A percentile compares a stretch with the other conserved stretches of the same genome.
Conservation (phyloP, 1,284 basidiomycete species). For the Ustilago curta region DNA sequence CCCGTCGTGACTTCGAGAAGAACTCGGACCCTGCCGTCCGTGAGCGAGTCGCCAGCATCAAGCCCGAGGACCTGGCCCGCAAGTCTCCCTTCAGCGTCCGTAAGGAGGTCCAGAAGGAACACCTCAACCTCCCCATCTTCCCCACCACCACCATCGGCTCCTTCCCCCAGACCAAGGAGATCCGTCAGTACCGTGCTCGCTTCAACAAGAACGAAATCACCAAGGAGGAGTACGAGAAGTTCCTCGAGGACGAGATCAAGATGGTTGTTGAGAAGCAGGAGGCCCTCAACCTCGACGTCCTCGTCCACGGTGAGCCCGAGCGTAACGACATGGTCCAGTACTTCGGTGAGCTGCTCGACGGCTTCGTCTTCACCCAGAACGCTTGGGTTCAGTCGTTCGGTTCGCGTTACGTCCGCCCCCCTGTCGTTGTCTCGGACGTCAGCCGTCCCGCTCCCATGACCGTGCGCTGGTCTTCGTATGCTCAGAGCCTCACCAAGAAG, state of each 20-base stretch:
- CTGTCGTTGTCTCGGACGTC: slow-evolving; percentile 98
- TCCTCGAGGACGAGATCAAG: slow-evolving; percentile 99
- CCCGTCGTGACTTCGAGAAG: slow-evolving; percentile 94
- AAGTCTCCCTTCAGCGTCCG: slow-evolving; percentile 90
- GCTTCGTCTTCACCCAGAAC: slow-evolving; percentile 98
- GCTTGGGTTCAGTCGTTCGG: slow-evolving; percentile 98
- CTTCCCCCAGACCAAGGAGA: slow-evolving; percentile 97
- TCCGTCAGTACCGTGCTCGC: slow-evolving; percentile 71
- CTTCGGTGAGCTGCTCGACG: slow-evolving; percentile 96
- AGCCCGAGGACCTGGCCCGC: slow-evolving; percentile 86
- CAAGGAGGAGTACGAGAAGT: slow-evolving; percentile 90
- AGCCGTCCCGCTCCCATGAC: slow-evolving; percentile 94
- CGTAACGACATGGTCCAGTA: slow-evolving; percentile 99
- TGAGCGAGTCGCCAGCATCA: slow-evolving; percentile 93
- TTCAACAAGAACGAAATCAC: slow-evolving; percentile 91
- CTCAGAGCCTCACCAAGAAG: slow-evolving; percentile 90
- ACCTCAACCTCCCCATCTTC: slow-evolving; percentile 93
- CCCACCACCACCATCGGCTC: slow-evolving; percentile 99
- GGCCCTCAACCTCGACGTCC: slow-evolving; percentile 91
- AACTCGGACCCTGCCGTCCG: slow-evolving; percentile 95
- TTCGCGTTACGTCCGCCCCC: slow-evolving; percentile 93
- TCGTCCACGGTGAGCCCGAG: slow-evolving; percentile 99
- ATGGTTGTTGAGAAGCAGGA: slow-evolving; percentile 95
- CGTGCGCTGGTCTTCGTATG: slow-evolving; percentile 95
- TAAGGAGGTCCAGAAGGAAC: slow-evolving; percentile 88